Evolutionary conservation across 371 early-diverging fungal species (phyloP).

Genomic region (Syncephalastrum racemosum): DNA sequence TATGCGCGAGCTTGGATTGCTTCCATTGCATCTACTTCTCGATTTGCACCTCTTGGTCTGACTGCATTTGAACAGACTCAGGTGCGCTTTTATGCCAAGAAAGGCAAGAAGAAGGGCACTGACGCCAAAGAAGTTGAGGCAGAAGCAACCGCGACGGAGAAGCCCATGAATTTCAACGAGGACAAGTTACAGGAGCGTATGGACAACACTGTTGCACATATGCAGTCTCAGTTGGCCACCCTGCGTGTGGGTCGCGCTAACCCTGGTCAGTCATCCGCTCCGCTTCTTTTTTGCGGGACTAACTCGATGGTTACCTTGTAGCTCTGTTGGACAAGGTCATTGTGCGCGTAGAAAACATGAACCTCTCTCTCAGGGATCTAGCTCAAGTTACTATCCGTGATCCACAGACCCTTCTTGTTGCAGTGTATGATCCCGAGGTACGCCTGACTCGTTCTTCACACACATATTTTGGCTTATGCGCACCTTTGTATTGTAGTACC

Average conservation of each 20-base stretch:
- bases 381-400: slow-evolving; percentile 88
- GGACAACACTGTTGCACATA: slow-evolving; percentile 41
- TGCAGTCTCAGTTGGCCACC: slow-evolving; percentile 64
- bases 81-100: slow-evolving; percentile 40
- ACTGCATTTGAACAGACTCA: not conserved
- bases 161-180: slow-evolving; percentile 40
- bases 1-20: too few species aligned
- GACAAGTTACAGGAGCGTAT: slow-evolving; percentile 44
- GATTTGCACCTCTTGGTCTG: too few species aligned
- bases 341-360: slow-evolving; percentile 61
- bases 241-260: slow-evolving; percentile 77
- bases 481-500: slow-evolving; percentile 55
- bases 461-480: not conserved
- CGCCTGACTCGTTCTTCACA: slow-evolving; percentile 7
- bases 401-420: slow-evolving; percentile 81
- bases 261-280: slow-evolving; percentile 54
- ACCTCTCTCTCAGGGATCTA: slow-evolving; percentile 64
- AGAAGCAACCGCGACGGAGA: slow-evolving; percentile 12
- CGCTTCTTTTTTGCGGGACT: not conserved
- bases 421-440: slow-evolving; percentile 78
- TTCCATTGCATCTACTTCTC: too few species aligned
- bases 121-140: slow-evolving; percentile 27
- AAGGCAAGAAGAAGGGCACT: slow-evolving; percentile 36
- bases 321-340: slow-evolving; percentile 75
- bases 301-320: slow-evolving; percentile 17